Percentiles rank a stretch among this genome's conserved stretches.
Evolutionary conservation across 768 basidiomycete genomes (phyloP).

Genomic region (Suillus decipiens): DNA sequence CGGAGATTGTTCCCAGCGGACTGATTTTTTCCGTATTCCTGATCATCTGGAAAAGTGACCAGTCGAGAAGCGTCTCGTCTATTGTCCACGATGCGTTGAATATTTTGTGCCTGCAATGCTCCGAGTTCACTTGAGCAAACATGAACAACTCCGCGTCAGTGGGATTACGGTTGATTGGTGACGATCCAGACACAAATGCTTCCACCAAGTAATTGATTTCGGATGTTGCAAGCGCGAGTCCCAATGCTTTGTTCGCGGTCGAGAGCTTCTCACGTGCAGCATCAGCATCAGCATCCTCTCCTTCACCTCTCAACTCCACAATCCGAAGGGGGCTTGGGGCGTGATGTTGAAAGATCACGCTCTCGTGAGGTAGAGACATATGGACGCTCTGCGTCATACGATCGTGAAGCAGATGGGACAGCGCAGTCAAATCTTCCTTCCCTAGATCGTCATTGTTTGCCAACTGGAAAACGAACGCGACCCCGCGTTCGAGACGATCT

Average conservation of each 20-base stretch:
- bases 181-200: constrained; percentile 75
- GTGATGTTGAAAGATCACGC: constrained; percentile 59
- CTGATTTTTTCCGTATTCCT: constrained; percentile 87
- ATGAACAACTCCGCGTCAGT: constrained; percentile 99
- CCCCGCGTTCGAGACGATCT: constrained; percentile 84
- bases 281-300: constrained; percentile 24
- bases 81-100: constrained; percentile 98
- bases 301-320: constrained; percentile 55
- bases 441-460: constrained; percentile 42
- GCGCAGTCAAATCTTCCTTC: constrained; percentile 47
- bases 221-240: constrained; percentile 85
- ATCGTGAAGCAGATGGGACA: constrained; percentile 82
- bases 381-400: constrained; percentile 93
- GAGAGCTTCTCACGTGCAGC: constrained; percentile 65
- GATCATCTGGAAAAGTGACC: constrained; percentile 95
- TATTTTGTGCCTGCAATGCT: constrained; percentile 99
- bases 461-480: constrained; percentile 64
- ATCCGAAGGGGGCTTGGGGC: constrained; percentile 67
- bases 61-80: constrained; percentile 62
- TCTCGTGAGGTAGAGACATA: constrained; percentile 56
- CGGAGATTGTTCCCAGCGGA: constrained; percentile 83
- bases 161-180: constrained; percentile 77
- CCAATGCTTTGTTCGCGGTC: constrained; percentile 79
- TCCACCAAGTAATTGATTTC: constrained; percentile 93
- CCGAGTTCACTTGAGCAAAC: constrained; percentile 99